These are phyloP conservation scores for Gossypium herbaceum DNA, from an alignment of 345 rosid species.

Conservation along the genomic window DNA sequence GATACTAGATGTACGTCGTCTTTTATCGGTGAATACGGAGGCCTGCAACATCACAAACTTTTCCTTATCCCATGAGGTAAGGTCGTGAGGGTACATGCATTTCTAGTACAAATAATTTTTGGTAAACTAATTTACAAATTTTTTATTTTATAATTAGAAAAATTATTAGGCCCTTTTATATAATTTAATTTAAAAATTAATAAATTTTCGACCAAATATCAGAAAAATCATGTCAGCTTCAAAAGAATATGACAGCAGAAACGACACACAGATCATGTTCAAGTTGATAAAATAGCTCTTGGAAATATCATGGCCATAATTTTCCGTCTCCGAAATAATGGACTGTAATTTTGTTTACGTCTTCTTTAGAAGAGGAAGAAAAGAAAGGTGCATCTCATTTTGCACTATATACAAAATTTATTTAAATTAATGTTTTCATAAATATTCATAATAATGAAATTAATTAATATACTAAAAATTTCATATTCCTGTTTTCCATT, in stretches of 20 bases:
- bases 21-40: conserved; percentile 62
- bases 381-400: neutral
- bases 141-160: neutral
- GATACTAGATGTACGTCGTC: conserved; percentile 83
- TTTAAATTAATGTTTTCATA: too few species aligned
- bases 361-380: neutral
- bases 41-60: conserved; percentile 75
- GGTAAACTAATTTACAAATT: neutral
- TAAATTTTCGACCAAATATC: neutral
- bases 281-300: neutral
- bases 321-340: neutral
- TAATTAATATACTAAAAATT: neutral
- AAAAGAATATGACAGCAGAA: neutral
- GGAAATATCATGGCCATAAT: neutral
- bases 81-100: neutral
- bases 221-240: neutral
- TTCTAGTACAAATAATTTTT: neutral
- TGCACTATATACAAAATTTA: neutral
- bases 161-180: neutral
- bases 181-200: neutral
- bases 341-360: neutral
- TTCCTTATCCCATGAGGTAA: conserved; percentile 84
- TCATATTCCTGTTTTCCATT: neutral
- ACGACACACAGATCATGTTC: neutral
- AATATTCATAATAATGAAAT: neutral